Conservation (phyloP, 2,329 filamentous ascomycete species). For the Verticillium tricorpus region DNA sequence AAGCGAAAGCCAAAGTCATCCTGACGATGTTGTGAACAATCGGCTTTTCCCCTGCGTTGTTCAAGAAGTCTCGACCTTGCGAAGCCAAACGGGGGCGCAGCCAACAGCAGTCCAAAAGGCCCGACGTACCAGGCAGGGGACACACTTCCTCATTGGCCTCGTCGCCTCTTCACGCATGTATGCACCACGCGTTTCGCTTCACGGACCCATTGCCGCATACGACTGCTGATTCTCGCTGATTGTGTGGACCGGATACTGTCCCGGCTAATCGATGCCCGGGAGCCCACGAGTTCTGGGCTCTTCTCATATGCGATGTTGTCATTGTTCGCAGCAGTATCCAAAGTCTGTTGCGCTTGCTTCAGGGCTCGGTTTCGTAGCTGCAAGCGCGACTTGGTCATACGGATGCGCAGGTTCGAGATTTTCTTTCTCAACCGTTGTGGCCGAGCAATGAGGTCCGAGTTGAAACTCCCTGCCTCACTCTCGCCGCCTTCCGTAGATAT, state of each 20-base stretch:
- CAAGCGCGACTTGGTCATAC: slow-evolving; percentile 8
- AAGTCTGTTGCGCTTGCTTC: background rate
- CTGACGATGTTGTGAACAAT: background rate
- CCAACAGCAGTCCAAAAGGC: background rate
- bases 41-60: background rate
- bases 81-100: background rate
- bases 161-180: background rate
- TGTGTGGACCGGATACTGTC: background rate
- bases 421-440: slow-evolving; percentile 10
- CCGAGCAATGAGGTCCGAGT: slow-evolving; percentile 4
- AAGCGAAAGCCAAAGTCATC: background rate
- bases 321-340: background rate
- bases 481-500: slow-evolving; percentile 6
- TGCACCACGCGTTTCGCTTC: background rate
- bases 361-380: slow-evolving; percentile 4
- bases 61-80: background rate
- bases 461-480: slow-evolving; percentile 7
- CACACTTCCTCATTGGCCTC: too few relatives aligned
- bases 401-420: slow-evolving; percentile 10
- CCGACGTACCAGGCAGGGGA: background rate
- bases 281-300: background rate
- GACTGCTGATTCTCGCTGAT: background rate
- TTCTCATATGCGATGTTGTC: background rate
- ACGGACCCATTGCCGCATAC: background rate
- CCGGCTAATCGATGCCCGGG: background rate